phyloP scores from a whole-genome alignment of 1,284 basidiomycete genomes.

The Cutaneotrichosporon cavernicola region DNA sequence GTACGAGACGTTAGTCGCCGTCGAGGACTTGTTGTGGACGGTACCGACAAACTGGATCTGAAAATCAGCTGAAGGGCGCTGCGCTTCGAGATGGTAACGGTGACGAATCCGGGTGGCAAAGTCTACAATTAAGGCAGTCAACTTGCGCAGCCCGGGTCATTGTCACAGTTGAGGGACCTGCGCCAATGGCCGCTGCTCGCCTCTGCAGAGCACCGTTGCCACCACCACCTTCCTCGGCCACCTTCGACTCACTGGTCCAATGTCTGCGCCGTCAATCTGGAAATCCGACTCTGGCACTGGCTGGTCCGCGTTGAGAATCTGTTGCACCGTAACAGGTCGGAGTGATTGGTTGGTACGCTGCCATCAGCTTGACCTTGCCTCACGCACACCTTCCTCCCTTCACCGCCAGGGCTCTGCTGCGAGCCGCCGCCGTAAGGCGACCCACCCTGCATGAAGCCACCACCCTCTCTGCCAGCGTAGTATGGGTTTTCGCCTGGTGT shows the following conservation, averaged over 20 bases:
- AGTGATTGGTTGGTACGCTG: conserved; percentile 60
- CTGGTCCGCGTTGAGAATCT: conserved; percentile 74
- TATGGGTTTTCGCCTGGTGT: conserved; percentile 48
- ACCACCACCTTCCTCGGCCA: not conserved
- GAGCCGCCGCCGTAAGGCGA: conserved; percentile 37
- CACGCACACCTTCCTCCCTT: conserved; percentile 26
- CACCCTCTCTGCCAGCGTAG: conserved; percentile 41
- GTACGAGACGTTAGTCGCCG: conserved; percentile 80
- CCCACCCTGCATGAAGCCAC: conserved; percentile 37
- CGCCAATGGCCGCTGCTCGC: not conserved
- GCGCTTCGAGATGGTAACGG: not conserved
- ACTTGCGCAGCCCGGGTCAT: too few species aligned
- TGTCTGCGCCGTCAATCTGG: conserved; percentile 73
- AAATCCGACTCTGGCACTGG: conserved; percentile 85
- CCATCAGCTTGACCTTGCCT: not conserved
- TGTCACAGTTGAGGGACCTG: too few species aligned
- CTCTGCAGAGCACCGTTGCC: not conserved
- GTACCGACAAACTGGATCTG: conserved; percentile 71
- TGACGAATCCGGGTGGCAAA: not conserved
- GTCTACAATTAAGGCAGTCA: too few species aligned
- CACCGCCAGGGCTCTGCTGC: conserved; percentile 43
- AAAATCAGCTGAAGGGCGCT: not conserved
- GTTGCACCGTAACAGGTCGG: conserved; percentile 80
- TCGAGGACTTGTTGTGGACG: conserved; percentile 66
- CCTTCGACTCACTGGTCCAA: conserved; percentile 55